Percentiles rank a stretch among this genome's conserved stretches.
Evolutionary conservation across 306 rosid genomes (phyloP).

Genomic region (Cucumis cinereus): DNA sequence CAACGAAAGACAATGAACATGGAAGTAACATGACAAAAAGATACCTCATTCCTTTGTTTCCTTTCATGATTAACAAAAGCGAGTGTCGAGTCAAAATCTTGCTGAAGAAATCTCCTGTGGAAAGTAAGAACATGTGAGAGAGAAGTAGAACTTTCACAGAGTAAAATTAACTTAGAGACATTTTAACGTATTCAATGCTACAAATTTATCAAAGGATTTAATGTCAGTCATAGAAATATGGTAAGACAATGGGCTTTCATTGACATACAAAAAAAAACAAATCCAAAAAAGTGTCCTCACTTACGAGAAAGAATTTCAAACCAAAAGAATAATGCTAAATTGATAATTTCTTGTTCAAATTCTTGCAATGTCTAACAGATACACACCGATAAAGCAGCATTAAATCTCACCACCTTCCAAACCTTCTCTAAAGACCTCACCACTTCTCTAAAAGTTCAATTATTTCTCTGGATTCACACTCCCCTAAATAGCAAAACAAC

Average conservation of each 20-base stretch:
- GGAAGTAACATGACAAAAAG: neutral
- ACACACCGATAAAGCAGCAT: neutral
- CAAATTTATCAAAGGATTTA: neutral
- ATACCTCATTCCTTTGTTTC: constrained; percentile 87
- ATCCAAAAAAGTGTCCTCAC: neutral
- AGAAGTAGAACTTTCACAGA: neutral
- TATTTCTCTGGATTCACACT: too few relatives aligned
- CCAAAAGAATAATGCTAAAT: too few relatives aligned
- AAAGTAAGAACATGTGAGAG: constrained; percentile 3
- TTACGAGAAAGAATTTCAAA: too few relatives aligned
- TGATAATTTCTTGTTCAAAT: too few relatives aligned
- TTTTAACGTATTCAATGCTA: neutral
- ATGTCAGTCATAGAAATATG: neutral
- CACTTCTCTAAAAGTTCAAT: neutral
- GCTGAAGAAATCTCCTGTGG: constrained; percentile 91
- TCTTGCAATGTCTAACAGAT: too few relatives aligned
- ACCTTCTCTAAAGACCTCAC: neutral
- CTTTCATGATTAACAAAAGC: constrained; percentile 85
- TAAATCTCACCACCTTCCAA: neutral
- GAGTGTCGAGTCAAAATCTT: constrained; percentile 88
- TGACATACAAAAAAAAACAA: neutral
- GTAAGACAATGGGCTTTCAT: neutral
- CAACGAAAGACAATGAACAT: neutral
- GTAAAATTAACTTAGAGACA: neutral
- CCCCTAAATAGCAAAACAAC: too few relatives aligned